Base-by-base conservation (phyloP, 2,329 filamentous ascomycete species). In the Alternaria alternata region DNA sequence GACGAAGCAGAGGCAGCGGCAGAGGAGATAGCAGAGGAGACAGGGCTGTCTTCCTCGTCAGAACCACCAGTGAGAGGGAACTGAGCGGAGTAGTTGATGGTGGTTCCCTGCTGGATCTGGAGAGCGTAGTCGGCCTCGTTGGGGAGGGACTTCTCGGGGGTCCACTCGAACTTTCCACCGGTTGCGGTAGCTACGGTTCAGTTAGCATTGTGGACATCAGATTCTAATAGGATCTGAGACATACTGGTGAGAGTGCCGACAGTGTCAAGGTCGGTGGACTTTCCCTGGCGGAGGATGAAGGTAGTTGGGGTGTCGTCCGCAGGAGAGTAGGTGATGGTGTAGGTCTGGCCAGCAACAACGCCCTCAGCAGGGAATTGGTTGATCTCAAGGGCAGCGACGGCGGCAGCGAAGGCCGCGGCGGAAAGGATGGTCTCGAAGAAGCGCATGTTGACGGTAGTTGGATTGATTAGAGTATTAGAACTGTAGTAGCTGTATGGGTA, bases 11-110 rank as follows among this genome's bases (percentile, higher is more conserved):
- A 60, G 49, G 68, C 62, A n/a, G 26, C 11, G 6, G 53, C 30
- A 4, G 52, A 39, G 14, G 69, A 73, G 44, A 46, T 30, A 28
- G 63, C 61, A 16, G 66, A 75, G n/a, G 66, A 65, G 22, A 52
- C 51, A 53, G 55, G 73, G 59, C 59, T 39, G 30, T 61, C 59
- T 64, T 43, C 44, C 6, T 52, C 32, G 62, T 54, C 75, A 57
- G 66, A 71, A 60, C 63, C 75, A 69, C 61, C 78, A 74, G 67
- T 76, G 66, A 72, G 76, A 47, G 55, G 43, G 73, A 89, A 81
- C 30, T 81, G 81, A 44, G 81, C 84, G 46, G 82, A 85, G 79
- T 87, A 89, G 79, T 89, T 89, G 73, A 79, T 70, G 49, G 79
- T 64, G 41, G 71, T 77, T 59, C 80, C 83, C 71, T 88, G 86